Conservation (phyloP, 345 rosid species). For the Sonneratia alba region DNA sequence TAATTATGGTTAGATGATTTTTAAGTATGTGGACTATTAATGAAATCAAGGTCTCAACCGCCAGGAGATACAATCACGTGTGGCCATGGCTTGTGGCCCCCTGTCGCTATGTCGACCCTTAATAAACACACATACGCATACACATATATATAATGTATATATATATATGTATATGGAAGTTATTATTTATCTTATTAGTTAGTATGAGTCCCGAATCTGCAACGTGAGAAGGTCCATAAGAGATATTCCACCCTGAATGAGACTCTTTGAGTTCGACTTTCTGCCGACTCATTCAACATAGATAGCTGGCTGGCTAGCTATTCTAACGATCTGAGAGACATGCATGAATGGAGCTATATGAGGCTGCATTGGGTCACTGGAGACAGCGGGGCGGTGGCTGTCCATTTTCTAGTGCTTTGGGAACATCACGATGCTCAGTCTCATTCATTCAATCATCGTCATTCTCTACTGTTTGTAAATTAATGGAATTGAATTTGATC, state of each 20-base stretch:
- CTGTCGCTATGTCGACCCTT: constrained; percentile 12
- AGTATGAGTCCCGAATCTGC: too few relatives aligned
- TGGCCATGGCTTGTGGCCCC: constrained; percentile 10
- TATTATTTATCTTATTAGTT: too few relatives aligned
- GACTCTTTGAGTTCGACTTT: background rate
- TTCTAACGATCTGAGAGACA: background rate
- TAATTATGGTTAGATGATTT: too few relatives aligned
- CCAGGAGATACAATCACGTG: constrained; percentile 15
- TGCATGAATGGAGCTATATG: background rate
- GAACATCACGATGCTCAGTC: background rate
- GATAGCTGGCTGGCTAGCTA: background rate
- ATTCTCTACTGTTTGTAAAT: too few relatives aligned
- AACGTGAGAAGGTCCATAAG: too few relatives aligned
- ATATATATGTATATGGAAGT: too few relatives aligned
- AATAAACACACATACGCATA: too few relatives aligned
- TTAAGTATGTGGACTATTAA: too few relatives aligned
- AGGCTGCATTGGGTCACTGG: background rate
- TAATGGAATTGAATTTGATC: too few relatives aligned
- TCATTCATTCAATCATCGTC: background rate
- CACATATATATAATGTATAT: too few relatives aligned
- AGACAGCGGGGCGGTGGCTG: background rate
- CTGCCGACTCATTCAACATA: background rate
- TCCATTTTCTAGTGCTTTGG: background rate
- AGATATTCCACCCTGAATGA: too few relatives aligned
- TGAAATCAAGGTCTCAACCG: background rate